phyloP scores from a whole-genome alignment of 2,329 filamentous ascomycete species.

The Phialocephala sp. region DNA sequence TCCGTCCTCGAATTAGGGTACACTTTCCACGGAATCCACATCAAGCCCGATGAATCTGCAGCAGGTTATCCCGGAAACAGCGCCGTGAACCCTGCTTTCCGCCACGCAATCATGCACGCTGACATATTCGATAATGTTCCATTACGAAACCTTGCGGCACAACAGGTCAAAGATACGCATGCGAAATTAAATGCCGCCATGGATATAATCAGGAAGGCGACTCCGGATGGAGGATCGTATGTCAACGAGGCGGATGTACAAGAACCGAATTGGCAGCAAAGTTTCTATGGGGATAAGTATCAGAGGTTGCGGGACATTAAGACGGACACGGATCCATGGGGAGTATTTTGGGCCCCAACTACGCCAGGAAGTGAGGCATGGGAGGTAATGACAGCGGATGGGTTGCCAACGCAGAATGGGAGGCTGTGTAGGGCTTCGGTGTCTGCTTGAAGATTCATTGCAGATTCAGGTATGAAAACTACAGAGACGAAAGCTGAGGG shows the following conservation, averaged over 20 bases:
- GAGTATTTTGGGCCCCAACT: slow-evolving; percentile 45
- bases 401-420: slow-evolving; percentile 31
- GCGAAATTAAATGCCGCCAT: slow-evolving; percentile 6
- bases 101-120: slow-evolving; percentile 28
- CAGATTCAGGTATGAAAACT: too few species aligned
- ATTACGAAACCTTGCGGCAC: slow-evolving; percentile 52
- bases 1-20: slow-evolving; percentile 44
- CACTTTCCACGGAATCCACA: slow-evolving; percentile 40
- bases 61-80: slow-evolving; percentile 21
- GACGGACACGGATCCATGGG: slow-evolving; percentile 52
- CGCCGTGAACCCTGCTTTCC: slow-evolving; percentile 31
- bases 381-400: slow-evolving; percentile 38
- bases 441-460: too few species aligned
- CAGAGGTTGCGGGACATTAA: slow-evolving; percentile 50
- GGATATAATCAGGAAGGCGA: slow-evolving; percentile 15
- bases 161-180: slow-evolving; percentile 44
- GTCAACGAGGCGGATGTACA: slow-evolving; percentile 56
- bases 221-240: slow-evolving; percentile 47
- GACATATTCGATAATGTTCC: slow-evolving; percentile 21
- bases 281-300: slow-evolving; percentile 43
- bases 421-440: slow-evolving; percentile 19
- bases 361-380: slow-evolving; percentile 32
- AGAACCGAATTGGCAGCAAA: slow-evolving; percentile 46
- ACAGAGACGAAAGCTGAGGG: too few species aligned
- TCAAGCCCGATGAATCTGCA: slow-evolving; percentile 16